A percentile compares a stretch with the other conserved stretches of the same genome.
These are phyloP conservation scores for Diplodia intermedia DNA, from an alignment of 2,329 filamentous ascomycete genomes.

Conservation along the genomic window DNA sequence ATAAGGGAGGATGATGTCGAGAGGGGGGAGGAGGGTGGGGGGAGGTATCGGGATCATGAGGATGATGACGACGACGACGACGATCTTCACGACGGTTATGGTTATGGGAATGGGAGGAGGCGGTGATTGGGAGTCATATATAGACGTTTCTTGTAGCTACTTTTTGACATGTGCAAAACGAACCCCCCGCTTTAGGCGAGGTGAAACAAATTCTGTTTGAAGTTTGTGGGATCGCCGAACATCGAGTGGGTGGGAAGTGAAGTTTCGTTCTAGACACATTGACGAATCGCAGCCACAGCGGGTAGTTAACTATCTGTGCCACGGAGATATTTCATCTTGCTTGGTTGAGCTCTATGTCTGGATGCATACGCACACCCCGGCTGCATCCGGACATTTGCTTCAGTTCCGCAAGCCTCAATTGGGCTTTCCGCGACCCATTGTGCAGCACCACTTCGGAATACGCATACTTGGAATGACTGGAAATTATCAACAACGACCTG, in stretches of 20 bases:
- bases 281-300: background rate
- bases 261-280: background rate
- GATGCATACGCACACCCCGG: no score
- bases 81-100: background rate
- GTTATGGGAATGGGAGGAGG: background rate
- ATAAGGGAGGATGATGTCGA: slow-evolving; percentile 19
- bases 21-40: background rate
- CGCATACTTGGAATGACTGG: background rate
- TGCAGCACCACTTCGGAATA: no score
- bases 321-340: no score
- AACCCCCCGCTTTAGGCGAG: background rate
- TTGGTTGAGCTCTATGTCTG: no score
- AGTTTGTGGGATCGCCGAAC: background rate
- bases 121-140: background rate
- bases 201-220: background rate
- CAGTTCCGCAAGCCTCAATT: no score
- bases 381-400: no score
- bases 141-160: background rate
- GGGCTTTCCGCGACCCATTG: no score
- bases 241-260: background rate
- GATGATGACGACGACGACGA: background rate
- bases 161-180: background rate
- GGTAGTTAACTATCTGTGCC: no score
- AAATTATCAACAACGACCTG: background rate
- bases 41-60: background rate